Conservation (phyloP, 2,329 filamentous ascomycete species). For the Cordyceps cicadae region DNA sequence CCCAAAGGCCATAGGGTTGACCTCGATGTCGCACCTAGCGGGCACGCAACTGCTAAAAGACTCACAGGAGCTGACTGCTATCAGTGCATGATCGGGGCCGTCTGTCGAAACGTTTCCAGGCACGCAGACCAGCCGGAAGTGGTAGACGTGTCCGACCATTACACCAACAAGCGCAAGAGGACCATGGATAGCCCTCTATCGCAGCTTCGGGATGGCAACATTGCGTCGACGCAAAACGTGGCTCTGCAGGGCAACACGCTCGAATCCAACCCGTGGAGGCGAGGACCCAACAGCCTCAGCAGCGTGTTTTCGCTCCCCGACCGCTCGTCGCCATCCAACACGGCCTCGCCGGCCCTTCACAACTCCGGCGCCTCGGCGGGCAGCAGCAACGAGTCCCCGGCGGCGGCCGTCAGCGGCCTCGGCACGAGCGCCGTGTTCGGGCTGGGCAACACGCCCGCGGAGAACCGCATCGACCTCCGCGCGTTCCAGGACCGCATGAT, state of each 20-base stretch:
- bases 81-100: conserved; percentile 25
- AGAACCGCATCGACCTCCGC: conserved; percentile 27
- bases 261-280: conserved; percentile 24
- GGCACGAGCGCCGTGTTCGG: conserved; percentile 5
- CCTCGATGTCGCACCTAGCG: neutral
- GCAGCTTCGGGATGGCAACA: neutral
- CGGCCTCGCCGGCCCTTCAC: conserved; percentile 23
- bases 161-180: conserved; percentile 25
- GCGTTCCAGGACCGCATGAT: conserved; percentile 25
- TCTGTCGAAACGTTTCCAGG: conserved; percentile 22
- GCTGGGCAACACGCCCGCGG: conserved; percentile 29
- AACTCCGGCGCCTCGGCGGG: conserved; percentile 13
- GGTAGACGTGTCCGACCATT: conserved; percentile 1
- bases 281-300: neutral
- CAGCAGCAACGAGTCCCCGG: conserved; percentile 25
- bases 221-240: neutral
- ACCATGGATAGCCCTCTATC: conserved; percentile 20
- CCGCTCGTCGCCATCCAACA: conserved; percentile 24
- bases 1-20: conserved; percentile 18
- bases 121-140: conserved; percentile 5
- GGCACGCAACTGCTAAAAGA: conserved; percentile 7
- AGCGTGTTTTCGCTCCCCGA: conserved; percentile 19
- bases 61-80: conserved; percentile 22
- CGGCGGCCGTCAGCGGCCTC: neutral
- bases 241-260: neutral